phyloP scores from a whole-genome alignment of 2,329 filamentous ascomycete species.

The Arthrobotrys sinensis region DNA sequence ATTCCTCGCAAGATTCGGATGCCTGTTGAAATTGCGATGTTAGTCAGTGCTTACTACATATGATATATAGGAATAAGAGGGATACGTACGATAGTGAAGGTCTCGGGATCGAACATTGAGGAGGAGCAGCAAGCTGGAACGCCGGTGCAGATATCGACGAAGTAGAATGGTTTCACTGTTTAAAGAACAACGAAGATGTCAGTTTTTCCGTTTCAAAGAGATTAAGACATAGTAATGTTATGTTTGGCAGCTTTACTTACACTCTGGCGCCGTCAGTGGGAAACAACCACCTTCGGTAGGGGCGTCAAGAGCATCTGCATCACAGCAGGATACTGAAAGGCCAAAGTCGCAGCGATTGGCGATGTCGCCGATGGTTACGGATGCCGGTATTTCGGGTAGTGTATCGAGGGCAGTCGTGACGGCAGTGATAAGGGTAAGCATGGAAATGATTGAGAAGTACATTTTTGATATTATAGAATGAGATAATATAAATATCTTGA shows the following conservation, averaged over 20 bases:
- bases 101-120: neutral
- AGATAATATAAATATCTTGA: too few species aligned
- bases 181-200: neutral
- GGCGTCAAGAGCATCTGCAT: neutral
- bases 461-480: slow-evolving; percentile 1
- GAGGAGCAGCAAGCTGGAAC: slow-evolving; percentile 2
- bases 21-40: neutral
- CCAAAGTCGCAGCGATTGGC: slow-evolving; percentile 1
- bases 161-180: neutral
- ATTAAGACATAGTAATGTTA: neutral
- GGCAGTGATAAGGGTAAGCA: neutral
- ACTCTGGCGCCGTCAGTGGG: neutral
- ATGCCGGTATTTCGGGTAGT: neutral
- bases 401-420: neutral
- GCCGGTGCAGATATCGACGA: neutral
- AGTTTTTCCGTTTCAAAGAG: neutral
- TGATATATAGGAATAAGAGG: too few species aligned
- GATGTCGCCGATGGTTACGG: neutral
- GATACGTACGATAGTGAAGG: neutral
- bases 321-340: neutral
- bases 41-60: neutral
- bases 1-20: neutral
- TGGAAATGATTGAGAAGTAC: slow-evolving; percentile 1
- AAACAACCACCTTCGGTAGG: neutral
- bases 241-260: neutral